Conservation (phyloP, 441 rosid genomes). For the Croton laevigatus region DNA sequence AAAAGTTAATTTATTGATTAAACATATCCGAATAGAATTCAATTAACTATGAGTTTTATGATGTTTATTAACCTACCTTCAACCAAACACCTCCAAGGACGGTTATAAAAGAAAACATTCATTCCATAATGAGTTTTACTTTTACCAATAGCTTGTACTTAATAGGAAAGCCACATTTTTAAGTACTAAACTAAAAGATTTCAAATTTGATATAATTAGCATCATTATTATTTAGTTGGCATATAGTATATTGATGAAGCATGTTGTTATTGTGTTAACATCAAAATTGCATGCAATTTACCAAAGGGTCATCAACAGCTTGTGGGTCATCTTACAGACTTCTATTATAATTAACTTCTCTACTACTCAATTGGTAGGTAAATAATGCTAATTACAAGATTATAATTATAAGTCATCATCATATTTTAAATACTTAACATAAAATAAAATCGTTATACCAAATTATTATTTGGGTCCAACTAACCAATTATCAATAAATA, state of each 20-base stretch:
- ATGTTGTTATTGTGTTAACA: slow-evolving; percentile 3
- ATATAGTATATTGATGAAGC: background rate
- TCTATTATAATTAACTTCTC: background rate
- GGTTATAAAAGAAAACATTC: too few species aligned
- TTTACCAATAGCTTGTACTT: too few species aligned
- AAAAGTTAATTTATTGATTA: too few species aligned
- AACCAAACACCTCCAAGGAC: too few species aligned
- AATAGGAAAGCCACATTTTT: too few species aligned
- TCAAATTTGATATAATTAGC: too few species aligned
- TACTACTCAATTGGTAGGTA: slow-evolving; percentile 13
- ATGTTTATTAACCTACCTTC: too few species aligned
- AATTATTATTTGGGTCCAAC: background rate
- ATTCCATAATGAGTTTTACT: too few species aligned
- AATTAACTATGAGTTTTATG: too few species aligned
- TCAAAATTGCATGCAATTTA: background rate
- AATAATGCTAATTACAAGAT: slow-evolving; percentile 4
- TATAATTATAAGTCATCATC: background rate
- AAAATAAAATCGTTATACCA: background rate
- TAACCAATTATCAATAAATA: background rate
- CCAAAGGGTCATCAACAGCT: background rate
- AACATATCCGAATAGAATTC: too few species aligned
- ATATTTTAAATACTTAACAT: background rate
- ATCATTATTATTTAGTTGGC: too few species aligned
- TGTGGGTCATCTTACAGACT: background rate
- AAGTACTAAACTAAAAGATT: too few species aligned